Evolutionary conservation across 306 rosid genomes (phyloP), one percentile per base, ranked within the genome.

Genomic region (Neltuma alba): DNA sequence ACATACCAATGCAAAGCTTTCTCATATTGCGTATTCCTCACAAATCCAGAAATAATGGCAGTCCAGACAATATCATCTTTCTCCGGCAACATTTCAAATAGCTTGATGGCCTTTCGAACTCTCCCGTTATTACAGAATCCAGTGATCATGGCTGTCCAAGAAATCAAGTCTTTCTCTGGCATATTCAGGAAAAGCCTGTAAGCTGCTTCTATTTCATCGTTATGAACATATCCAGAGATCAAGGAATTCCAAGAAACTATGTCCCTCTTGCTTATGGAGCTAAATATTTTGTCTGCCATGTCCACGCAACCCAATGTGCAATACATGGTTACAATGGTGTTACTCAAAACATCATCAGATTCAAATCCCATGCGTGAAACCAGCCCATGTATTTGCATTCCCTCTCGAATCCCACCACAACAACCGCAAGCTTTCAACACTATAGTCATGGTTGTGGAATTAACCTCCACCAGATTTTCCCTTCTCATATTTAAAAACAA

Each of bases 61-160:
- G 98, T 92, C 97, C 97, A 94, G 78, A 91, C 87, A 84, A 90
- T 45, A 83, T 78, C 89, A 82, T 92, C 97, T 83, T 89, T 94
- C 74, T 84, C 74, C 50, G 93, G 89, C 82, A 86, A 85, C 92
- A 83, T 74, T 69, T 72, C 62, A 80, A 94, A 94, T 81, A 92
- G 78, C 47, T 86, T 81, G 34, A 84, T 25, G 20, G 92, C 88
- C 82, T 89, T 88, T 42, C 45, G 87, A 69, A 74, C 77, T 87
- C 86, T 85, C 60, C 96, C 96, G 54, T 69, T 64, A 67, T 72
- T 87, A 6, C 85, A 80, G 62, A 92, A 89, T 66, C 96, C 96
- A 34, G 85, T 70, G 61, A 94, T 89, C 86, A 90, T 84, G 66
- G 92, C 75, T 1, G 97, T 92, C 98, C 94, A 89, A 11, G 97